Evolutionary conservation across 768 basidiomycete genomes (phyloP).

Genomic region (Mycena pura): DNA sequence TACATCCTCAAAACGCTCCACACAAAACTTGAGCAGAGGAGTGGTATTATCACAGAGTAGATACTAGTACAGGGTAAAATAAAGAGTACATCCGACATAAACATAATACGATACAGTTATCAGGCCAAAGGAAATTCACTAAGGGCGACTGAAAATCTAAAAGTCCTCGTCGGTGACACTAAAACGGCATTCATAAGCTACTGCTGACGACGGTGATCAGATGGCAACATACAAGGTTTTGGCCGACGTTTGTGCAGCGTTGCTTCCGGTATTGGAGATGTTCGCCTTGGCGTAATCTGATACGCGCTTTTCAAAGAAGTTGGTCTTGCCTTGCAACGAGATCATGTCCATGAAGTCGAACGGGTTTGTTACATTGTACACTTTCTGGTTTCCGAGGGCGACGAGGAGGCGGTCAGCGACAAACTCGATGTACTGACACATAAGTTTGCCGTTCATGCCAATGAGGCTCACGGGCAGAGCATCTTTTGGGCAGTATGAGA

Average conservation of each 20-base stretch:
- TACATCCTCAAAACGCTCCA: no score
- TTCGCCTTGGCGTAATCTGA: constrained; percentile 72
- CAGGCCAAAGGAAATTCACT: no score
- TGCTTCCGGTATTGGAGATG: constrained; percentile 69
- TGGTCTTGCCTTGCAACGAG: constrained; percentile 80
- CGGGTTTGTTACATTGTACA: constrained; percentile 57
- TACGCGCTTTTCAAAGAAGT: constrained; percentile 84
- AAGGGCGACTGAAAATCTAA: no score
- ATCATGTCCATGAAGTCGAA: constrained; percentile 82
- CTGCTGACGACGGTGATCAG: no score
- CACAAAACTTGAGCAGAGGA: no score
- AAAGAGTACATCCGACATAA: no score
- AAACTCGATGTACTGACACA: constrained; percentile 76
- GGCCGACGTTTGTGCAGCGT: constrained; percentile 28
- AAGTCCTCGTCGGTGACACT: no score
- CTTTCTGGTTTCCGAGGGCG: constrained; percentile 72
- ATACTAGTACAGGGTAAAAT: no score
- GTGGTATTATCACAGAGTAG: no score
- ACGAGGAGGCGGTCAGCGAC: constrained; percentile 76
- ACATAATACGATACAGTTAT: no score
- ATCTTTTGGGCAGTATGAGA: constrained; percentile 39
- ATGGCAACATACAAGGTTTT: constrained; percentile 41
- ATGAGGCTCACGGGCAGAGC: constrained; percentile 73
- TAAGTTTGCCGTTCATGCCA: constrained; percentile 75
- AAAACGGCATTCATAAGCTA: no score